Evolutionary conservation across 805 yeast genomes (phyloP), one percentile per base, ranked within the genome.

Genomic region (Saccharomyces eubayanus): DNA sequence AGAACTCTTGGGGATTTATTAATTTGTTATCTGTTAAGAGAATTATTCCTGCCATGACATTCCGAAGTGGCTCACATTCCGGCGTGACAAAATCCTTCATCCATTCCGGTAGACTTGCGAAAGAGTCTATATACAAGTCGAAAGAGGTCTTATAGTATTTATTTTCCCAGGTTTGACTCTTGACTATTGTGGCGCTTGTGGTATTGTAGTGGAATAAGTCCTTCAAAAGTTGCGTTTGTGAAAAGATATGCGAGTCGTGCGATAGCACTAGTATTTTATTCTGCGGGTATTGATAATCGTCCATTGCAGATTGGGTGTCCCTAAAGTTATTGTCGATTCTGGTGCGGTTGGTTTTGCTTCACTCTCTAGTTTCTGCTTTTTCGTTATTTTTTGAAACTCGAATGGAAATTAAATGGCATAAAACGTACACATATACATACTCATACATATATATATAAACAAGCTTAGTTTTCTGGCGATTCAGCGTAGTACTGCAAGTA

Each of bases 401-500:
- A 16, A 16, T 36, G 20, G 11, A 11, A 16, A 36, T 36, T 2
- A 36, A 36, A 16, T 36, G 43, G 11, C 43, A 36, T 16, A 16
- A 8, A 36, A 31, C 14, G 40, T 31, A 31, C 14, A 31, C 40
- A 36, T 36, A n/a, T 36, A 36, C 43, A 36, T 16, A 36, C 21
- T 16, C 11, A 36, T 36, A 36, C 43, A 36, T 16, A 36, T 6
- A 36, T 8, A 36, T 6, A 36, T 36, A 36, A 16, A 16, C 6
- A 31, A 14, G 11, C 27, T 57, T 57, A 67, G 28, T 61, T 63
- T 53, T 62, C 68, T 21, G 64, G 58, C 27, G 66, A 58, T 50
- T 68, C 78, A 52, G 83, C 87, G 61, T 86, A 86, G 75, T 85
- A 91, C 74, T 94, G 97, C 69, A 94, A 78, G 74, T 90, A 94